A percentile compares a stretch with the other conserved stretches of the same genome.
These are phyloP conservation scores for Pleurotus tuoliensis DNA, from an alignment of 768 basidiomycete species.

Conservation along the genomic window DNA sequence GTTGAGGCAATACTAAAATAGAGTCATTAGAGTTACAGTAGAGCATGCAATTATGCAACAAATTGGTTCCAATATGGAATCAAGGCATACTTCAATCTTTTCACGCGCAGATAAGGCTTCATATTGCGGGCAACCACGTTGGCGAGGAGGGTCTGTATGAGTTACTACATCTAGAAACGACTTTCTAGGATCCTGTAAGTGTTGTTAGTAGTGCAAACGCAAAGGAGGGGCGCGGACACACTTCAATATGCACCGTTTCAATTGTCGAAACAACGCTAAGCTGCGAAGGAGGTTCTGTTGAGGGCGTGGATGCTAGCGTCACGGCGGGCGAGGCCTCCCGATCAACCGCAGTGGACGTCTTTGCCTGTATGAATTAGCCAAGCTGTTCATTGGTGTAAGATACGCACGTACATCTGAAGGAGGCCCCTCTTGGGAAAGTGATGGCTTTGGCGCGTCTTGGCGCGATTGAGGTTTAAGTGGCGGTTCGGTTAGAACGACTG, in stretches of 20 bases:
- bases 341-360: background rate
- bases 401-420: no score
- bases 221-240: no score
- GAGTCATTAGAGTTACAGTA: background rate
- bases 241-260: no score
- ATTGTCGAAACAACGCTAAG: background rate
- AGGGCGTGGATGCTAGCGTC: background rate
- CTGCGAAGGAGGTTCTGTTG: background rate
- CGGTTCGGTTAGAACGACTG: background rate
- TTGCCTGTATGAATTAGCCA: no score
- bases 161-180: background rate
- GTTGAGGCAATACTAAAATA: slow-evolving; percentile 61
- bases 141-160: slow-evolving; percentile 16
- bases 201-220: no score
- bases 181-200: no score
- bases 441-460: no score
- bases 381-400: no score
- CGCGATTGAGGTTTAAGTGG: no score
- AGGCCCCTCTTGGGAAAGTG: no score
- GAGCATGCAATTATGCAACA: background rate
- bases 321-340: background rate
- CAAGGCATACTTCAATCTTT: slow-evolving; percentile 45
- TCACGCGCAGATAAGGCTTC: slow-evolving; percentile 40
- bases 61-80: background rate
- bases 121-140: slow-evolving; percentile 37